Evolutionary conservation across 257 asterid genomes (phyloP).

Genomic region (Catharanthus roseus): DNA sequence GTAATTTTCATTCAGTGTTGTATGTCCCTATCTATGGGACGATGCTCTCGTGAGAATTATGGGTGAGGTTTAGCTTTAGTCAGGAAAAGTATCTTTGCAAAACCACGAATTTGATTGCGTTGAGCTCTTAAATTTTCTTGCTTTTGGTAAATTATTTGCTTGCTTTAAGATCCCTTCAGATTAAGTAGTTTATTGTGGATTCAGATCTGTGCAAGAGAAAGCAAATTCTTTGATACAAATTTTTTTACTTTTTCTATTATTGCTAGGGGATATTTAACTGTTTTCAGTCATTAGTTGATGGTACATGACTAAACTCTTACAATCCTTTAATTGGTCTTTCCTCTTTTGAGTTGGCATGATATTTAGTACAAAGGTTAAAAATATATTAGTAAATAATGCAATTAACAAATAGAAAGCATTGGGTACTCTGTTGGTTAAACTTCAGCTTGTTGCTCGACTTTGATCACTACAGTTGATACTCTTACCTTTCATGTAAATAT

Average conservation of each 20-base stretch:
- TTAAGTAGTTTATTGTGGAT: not conserved
- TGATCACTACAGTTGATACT: not conserved
- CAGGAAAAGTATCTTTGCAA: not conserved
- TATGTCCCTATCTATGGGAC: not conserved
- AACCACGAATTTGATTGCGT: not conserved
- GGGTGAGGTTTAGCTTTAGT: not conserved
- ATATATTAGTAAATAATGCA: not conserved
- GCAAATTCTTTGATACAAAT: not conserved
- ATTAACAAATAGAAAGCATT: not conserved
- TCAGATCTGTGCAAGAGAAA: not conserved
- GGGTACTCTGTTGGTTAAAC: not conserved
- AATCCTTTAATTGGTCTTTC: not conserved
- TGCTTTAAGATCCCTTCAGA: not conserved
- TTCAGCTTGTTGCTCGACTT: not conserved
- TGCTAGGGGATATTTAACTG: not conserved
- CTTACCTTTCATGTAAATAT: slow-evolving; percentile 7
- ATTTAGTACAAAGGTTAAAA: not conserved
- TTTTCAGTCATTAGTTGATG: not conserved
- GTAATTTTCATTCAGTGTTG: slow-evolving; percentile 25
- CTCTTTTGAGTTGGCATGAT: not conserved
- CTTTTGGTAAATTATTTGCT: not conserved
- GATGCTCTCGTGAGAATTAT: not conserved
- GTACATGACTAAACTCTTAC: not conserved
- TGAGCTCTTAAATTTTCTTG: not conserved
- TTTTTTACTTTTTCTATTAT: not conserved